Percentiles rank a stretch among this genome's conserved stretches.
Evolutionary conservation across 768 basidiomycete species (phyloP).

Genomic region (Leccinum barrowsii): DNA sequence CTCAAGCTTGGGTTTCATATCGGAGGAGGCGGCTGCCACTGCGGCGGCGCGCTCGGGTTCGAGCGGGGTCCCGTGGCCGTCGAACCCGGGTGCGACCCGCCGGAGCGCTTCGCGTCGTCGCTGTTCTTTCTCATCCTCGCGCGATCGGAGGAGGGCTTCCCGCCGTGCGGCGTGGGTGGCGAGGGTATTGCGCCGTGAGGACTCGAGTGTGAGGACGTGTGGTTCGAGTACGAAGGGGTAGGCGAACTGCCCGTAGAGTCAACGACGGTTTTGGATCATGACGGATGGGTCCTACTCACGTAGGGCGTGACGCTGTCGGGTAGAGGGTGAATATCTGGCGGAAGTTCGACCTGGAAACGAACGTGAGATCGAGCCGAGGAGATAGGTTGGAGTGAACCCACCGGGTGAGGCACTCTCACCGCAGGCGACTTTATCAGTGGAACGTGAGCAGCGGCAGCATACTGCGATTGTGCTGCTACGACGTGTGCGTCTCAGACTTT

Average conservation of each 20-base stretch:
- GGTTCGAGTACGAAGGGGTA: conserved; percentile 94
- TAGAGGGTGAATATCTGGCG: conserved; percentile 90
- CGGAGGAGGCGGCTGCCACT: background rate
- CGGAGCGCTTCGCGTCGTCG: conserved; percentile 62
- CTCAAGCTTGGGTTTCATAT: background rate
- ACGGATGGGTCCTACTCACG: conserved; percentile 41
- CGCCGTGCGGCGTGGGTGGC: conserved; percentile 63
- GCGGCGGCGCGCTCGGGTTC: conserved; percentile 20
- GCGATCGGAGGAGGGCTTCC: conserved; percentile 63
- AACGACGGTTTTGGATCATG: background rate
- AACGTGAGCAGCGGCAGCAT: conserved; percentile 68
- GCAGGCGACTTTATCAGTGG: conserved; percentile 93
- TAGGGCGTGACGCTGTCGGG: conserved; percentile 89
- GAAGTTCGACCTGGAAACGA: conserved; percentile 67
- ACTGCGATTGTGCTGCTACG: conserved; percentile 53
- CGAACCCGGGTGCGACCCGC: conserved; percentile 82
- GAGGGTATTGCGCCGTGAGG: conserved; percentile 64
- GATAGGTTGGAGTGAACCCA: conserved; percentile 13
- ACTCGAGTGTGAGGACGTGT: conserved; percentile 74
- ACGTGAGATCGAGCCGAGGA: background rate
- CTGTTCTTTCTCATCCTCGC: conserved; percentile 76
- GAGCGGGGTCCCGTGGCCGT: conserved; percentile 57
- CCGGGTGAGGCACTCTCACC: conserved; percentile 84
- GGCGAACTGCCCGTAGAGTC: conserved; percentile 64
- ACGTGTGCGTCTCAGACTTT: background rate